Evolutionary conservation across 306 rosid species (phyloP).

Genomic region (Myrica gale): DNA sequence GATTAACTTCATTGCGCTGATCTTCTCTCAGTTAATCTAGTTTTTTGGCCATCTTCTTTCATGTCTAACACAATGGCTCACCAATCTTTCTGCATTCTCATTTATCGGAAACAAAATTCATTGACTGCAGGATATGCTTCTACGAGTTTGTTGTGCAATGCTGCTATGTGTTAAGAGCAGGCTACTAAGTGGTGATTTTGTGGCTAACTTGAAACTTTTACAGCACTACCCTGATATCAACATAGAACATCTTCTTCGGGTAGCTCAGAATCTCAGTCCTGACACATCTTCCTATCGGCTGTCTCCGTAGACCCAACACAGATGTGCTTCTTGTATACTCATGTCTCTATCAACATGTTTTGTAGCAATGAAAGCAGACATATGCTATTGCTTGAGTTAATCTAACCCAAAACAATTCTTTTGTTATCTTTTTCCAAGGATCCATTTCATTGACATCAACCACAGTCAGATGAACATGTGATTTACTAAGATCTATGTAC

Average conservation of each 20-base stretch:
- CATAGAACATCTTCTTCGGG: slow-evolving; percentile 65
- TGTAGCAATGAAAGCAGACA: slow-evolving; percentile 3
- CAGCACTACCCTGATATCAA: slow-evolving; percentile 69
- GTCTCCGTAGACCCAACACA: slow-evolving; percentile 32
- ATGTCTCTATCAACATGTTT: background rate
- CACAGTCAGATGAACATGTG: background rate
- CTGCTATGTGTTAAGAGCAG: slow-evolving; percentile 60
- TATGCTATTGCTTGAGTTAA: slow-evolving; percentile 1
- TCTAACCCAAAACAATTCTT: background rate
- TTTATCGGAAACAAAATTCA: slow-evolving; percentile 3
- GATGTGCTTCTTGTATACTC: slow-evolving; percentile 1
- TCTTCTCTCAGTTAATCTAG: background rate
- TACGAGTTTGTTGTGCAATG: slow-evolving; percentile 81
- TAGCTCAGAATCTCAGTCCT: slow-evolving; percentile 64
- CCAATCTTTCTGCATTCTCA: slow-evolving; percentile 3
- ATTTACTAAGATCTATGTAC: background rate
- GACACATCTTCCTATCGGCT: slow-evolving; percentile 53
- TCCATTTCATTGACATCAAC: background rate
- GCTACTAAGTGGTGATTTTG: slow-evolving; percentile 69
- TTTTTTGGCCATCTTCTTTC: background rate
- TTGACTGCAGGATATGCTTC: slow-evolving; percentile 72
- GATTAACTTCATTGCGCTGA: background rate
- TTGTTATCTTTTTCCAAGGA: background rate
- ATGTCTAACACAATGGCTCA: background rate
- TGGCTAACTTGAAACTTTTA: slow-evolving; percentile 61